Percentiles rank a stretch among this genome's conserved stretches.
Evolutionary conservation across 805 yeast genomes (phyloP).

Genomic region (Hanseniaspora valbyensis): DNA sequence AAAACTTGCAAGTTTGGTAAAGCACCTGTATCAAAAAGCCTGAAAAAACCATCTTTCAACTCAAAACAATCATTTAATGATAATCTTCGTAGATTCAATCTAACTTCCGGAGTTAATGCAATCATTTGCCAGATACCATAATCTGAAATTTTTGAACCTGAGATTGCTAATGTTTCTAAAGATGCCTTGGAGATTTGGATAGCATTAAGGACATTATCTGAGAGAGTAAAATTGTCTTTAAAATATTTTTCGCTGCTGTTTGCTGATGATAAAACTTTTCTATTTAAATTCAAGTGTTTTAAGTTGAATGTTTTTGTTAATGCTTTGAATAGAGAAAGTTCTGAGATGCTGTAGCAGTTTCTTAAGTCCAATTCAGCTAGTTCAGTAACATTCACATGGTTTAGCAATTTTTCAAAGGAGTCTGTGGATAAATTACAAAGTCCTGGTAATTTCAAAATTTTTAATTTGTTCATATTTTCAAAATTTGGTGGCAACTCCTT

Average conservation of each 20-base stretch:
- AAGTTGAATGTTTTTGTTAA: conserved; percentile 2
- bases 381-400: neutral
- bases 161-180: conserved; percentile 65
- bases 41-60: conserved; percentile 2
- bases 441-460: conserved; percentile 3
- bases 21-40: neutral
- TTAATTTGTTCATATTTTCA: neutral
- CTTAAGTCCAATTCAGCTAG: conserved; percentile 5
- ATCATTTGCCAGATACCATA: conserved; percentile 73
- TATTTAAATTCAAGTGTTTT: conserved; percentile 12
- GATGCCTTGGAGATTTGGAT: conserved; percentile 8
- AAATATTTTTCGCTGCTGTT: neutral
- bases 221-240: conserved; percentile 1
- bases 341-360: conserved; percentile 13
- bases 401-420: neutral
- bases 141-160: conserved; percentile 78
- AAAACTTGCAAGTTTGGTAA: conserved; percentile 15
- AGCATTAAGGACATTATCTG: conserved; percentile 12
- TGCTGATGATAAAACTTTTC: conserved; percentile 7
- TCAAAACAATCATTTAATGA: conserved; percentile 9
- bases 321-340: neutral
- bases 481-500: conserved; percentile 2
- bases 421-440: conserved; percentile 7
- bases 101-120: neutral
- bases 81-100: conserved; percentile 6